Conservation (phyloP, 345 rosid genomes). For the Viola odorata region DNA sequence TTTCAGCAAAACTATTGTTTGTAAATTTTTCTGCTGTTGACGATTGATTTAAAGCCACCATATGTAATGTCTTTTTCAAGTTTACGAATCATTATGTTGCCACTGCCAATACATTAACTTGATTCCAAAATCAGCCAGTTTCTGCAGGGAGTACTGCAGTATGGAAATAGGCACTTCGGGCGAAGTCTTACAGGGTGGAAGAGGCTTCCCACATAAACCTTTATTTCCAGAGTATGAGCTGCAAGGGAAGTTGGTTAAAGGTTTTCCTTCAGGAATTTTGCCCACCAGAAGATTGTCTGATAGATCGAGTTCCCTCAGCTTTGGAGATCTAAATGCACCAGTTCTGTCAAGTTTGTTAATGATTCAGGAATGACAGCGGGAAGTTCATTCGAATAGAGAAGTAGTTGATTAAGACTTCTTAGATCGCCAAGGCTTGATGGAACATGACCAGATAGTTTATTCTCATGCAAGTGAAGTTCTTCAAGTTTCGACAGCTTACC, state of each 20-base stretch:
- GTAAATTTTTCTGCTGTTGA: background rate
- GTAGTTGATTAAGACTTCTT: conserved; percentile 28
- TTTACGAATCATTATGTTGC: background rate
- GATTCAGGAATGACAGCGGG: conserved; percentile 35
- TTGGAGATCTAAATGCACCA: conserved; percentile 44
- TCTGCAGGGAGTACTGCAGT: background rate
- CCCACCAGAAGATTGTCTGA: conserved; percentile 51
- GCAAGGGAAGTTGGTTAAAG: conserved; percentile 41
- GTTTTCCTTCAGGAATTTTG: conserved; percentile 41
- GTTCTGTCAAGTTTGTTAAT: conserved; percentile 31
- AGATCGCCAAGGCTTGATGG: conserved; percentile 39
- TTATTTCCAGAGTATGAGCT: conserved; percentile 43
- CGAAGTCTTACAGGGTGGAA: conserved; percentile 32
- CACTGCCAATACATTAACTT: background rate
- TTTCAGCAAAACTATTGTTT: background rate
- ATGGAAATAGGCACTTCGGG: background rate
- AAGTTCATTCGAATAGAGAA: conserved; percentile 38
- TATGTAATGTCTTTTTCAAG: background rate
- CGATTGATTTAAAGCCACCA: background rate
- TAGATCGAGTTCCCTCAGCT: conserved; percentile 39
- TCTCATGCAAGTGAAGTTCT: conserved; percentile 45
- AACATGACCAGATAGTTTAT: conserved; percentile 39
- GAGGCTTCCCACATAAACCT: conserved; percentile 60
- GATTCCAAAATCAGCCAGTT: background rate
- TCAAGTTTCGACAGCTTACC: conserved; percentile 41